Evolutionary conservation across 2,329 filamentous ascomycete genomes (phyloP), one percentile per base, ranked within the genome.

Genomic region (Ophiocordyceps camponoti-floridani): DNA sequence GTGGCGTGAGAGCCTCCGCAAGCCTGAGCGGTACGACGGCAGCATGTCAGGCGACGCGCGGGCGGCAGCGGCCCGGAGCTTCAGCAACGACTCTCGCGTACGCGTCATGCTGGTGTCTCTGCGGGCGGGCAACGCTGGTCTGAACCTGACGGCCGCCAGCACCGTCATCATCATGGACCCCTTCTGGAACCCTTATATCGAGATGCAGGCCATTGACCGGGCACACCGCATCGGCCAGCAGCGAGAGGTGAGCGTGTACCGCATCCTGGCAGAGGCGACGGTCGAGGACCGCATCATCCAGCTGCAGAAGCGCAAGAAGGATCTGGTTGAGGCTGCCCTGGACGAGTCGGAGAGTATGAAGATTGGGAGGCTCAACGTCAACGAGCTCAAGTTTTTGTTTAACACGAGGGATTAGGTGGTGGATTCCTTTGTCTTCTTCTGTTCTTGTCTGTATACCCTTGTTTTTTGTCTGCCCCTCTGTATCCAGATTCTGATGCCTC

Each of bases 111-210:
- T 94, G 1, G 86, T 87, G 1, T 88, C 82, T 52, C 67, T 94
- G 40, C 75, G 77, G 12, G 87, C 91, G 3, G 89, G 84, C 59
- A 84, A 82, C 47, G 79, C 87, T 0, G 88, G 88, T 1, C 72
- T 95, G 41, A 95, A 95, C 55, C 70, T 95, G 19, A 84, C 82
- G 37, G 76, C 78, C 16, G 88, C 87, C 0, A 85, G 79, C 1
- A 81, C 86, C 50, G 84, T 94, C 51, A 85, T 95, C 59, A 83
- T 94, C 50, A 77, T 94, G 56, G 87, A 94, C 57, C 87, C 87
- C 0, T 94, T 93, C 64, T 94, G 86, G 85, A 95, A 94, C 50
- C 88, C 87, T 0, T 94, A 82, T 56, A 82, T 93, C 43, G 88
- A 94, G 62, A 85, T 87, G 61, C 88, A 95, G 62, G 88, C 88